Base-by-base conservation (phyloP, 257 asterid genomes). In the Dorcoceras hygrometricum region DNA sequence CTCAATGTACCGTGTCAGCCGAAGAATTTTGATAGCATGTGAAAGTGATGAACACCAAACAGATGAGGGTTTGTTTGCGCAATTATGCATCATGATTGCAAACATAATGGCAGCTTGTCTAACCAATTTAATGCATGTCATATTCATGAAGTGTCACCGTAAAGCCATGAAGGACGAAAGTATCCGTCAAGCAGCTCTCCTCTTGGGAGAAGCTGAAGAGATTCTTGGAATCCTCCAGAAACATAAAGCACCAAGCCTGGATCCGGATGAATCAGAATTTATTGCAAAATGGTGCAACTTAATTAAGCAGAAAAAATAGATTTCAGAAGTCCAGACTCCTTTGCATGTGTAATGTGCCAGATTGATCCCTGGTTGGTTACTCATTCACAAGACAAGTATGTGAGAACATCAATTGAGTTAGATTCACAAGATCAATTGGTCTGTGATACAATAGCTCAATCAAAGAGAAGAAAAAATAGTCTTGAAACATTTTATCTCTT, bases 21-120 rank as follows among this genome's bases (percentile, higher is more conserved):
- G 29, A 48, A 53, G 39, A 4, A 16, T 70, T 55, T 50, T 77
- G 59, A 56, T 32, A 26, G 67, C 60, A 23, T 32, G 68, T 12
- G 73, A 71, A 39, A 36, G 64, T 54, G 78, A 65, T 56, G 14
- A 32, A 27, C 76, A 66, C 12, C 58, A 23, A 48, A 50, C 53
- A 1, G 78, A 73, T 11, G 78, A 57, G 75, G 62, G 67, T 12
- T 32, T 82, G 69, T 79, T 82, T 39, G 70, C 73, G 14, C 76
- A 67, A 14, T 11, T 82, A 62, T 62, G 72, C 23, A 57, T 27
- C 53, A 75, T 63, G 81, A 82, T 82, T 8, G 79, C 79, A 1
- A 72, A 82, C 43, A 75, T 79, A 68, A 9, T 79, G 23, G 84
- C 77, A 25, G 81, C 83, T 27, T 79, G 84, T 8, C 81, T 79